Percentiles rank a stretch among this genome's conserved stretches.
phyloP scores from a whole-genome alignment of 208 protist genomes.

The Entamoeba dispar region DNA sequence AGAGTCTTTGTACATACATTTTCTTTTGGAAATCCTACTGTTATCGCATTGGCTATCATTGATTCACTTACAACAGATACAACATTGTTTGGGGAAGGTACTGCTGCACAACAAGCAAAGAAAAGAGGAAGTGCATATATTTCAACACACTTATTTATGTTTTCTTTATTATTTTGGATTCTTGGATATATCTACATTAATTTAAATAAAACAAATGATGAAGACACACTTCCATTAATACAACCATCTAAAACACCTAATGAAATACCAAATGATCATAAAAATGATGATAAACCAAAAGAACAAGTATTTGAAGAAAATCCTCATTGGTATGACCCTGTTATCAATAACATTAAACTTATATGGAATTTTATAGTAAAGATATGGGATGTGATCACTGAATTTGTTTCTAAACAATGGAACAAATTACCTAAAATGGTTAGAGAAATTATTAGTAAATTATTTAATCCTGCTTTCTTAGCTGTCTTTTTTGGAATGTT shows the following conservation, averaged over 20 bases:
- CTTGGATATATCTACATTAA: not conserved
- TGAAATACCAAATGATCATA: not conserved
- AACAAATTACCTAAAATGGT: not conserved
- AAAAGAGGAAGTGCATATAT: not conserved
- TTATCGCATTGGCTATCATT: not conserved
- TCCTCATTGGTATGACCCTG: not conserved
- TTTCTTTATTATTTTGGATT: not conserved
- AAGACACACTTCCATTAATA: not conserved
- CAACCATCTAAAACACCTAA: not conserved
- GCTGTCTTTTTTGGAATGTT: not conserved
- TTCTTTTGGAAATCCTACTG: not conserved
- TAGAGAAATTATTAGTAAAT: not conserved
- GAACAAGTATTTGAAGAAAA: not conserved
- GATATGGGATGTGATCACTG: not conserved
- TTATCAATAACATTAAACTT: not conserved
- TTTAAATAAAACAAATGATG: not conserved
- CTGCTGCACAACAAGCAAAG: not conserved
- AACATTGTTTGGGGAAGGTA: not conserved
- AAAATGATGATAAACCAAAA: no score
- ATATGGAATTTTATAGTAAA: not conserved
- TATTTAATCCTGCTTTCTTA: not conserved
- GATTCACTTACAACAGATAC: not conserved
- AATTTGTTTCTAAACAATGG: not conserved
- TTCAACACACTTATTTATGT: not conserved
- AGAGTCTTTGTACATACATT: not conserved